Base-by-base conservation (phyloP, 1,284 basidiomycete species). In the Moesziomyces aphidis region DNA sequence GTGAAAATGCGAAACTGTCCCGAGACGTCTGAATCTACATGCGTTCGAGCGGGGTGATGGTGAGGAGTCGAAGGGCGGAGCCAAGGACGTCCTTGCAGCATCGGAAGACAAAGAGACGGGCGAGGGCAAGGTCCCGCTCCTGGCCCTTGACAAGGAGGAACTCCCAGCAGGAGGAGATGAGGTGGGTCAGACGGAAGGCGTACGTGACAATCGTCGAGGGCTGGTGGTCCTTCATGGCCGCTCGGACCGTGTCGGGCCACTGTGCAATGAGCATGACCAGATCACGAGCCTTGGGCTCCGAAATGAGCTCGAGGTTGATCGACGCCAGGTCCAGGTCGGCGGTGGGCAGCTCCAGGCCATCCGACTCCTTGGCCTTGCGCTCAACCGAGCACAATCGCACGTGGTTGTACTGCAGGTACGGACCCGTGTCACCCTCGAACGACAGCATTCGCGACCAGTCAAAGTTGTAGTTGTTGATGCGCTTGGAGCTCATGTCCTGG, bases 391-490 rank as follows among this genome's bases (percentile, higher is more conserved):
- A 91, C 43, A 99, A 88, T 39, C 96, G 92, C 78, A 96, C 95
- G 86, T 98, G 96, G 72, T 5, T 95, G 94, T 98, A 98, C 68
- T 79, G 80, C 42, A 85, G 65, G 66, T 85, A 84, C 46, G 81
- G 78, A 56, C 94, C 96, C 2, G 96, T 98, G 86, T 98, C 96
- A 51, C 96, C 96, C 85, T 97, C 94, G 85, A 97, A 98, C 36
- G 93, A 94, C 57, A 93, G 90, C 93, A 97, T 97, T 55, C 95
- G 90, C 75, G 92, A 90, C 91, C 93, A 95, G 86, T 95, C 92
- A 87, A 97, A 98, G 17, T 89, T 91, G 87, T 99, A 99, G 87
- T 97, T 95, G 87, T 97, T 97, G 85, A 97, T 92, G 71, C 96
- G 95, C 86, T 95, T 97, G 26, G 93, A 94, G 46, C 91, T 89